phyloP scores from a whole-genome alignment of 1,284 basidiomycete genomes.

The Athelia psychrophila region DNA sequence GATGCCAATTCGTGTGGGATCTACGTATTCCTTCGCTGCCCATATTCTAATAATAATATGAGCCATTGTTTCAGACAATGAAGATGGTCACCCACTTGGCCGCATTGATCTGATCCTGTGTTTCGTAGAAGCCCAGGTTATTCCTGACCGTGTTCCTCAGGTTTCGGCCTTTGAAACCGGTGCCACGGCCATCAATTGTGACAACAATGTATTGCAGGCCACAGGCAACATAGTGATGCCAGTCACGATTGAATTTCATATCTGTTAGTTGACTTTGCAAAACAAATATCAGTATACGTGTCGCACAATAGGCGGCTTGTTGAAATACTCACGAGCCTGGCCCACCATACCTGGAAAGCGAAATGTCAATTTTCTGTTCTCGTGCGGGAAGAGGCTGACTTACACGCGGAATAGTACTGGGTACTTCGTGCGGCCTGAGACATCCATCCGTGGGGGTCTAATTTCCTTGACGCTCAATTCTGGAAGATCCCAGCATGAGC shows the following conservation, averaged over 20 bases:
- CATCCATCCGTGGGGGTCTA: slow-evolving; percentile 89
- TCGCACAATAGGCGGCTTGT: no score
- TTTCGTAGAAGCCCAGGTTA: slow-evolving; percentile 86
- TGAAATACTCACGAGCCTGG: no score
- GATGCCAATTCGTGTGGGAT: slow-evolving; percentile 82
- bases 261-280: slow-evolving; percentile 82
- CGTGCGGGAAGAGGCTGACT: slow-evolving; percentile 22
- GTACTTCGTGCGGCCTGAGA: slow-evolving; percentile 89
- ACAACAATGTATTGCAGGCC: slow-evolving; percentile 86
- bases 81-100: slow-evolving; percentile 55
- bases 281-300: no score
- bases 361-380: slow-evolving; percentile 1
- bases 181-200: slow-evolving; percentile 90
- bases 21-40: slow-evolving; percentile 77
- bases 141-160: slow-evolving; percentile 84
- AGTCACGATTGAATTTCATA: slow-evolving; percentile 68
- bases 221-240: slow-evolving; percentile 86
- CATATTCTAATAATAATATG: slow-evolving; percentile 46
- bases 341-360: slow-evolving; percentile 75
- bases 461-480: slow-evolving; percentile 89
- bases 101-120: slow-evolving; percentile 83
- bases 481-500: slow-evolving; percentile 24
- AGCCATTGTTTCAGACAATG: slow-evolving; percentile 3
- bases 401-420: slow-evolving; percentile 88
- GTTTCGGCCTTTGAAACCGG: slow-evolving; percentile 83